Evolutionary conservation across 2,329 filamentous ascomycete species (phyloP), one percentile per base, ranked within the genome.

Genomic region (Pestalotiopsis sp.): DNA sequence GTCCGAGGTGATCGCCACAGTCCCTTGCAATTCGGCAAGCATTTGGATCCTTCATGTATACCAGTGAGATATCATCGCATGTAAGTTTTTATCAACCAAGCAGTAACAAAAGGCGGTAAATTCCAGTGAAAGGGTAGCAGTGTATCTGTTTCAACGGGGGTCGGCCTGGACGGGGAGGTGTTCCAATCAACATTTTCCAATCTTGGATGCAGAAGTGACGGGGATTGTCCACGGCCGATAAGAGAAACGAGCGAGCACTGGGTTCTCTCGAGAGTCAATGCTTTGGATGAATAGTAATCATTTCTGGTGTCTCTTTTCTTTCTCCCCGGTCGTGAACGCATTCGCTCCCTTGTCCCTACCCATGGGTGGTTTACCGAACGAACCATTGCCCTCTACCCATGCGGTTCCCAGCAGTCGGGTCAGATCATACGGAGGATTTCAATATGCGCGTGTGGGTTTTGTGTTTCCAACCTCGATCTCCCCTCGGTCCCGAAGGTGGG

Each of bases 401-500:
- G 45, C 45, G 45, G 45, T 52, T 52, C 45, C 45, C 45, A 52
- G 45, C 45, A 52, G 45, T 52, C 45, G 45, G 45, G 45, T 52
- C 45, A 52, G 14, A 52, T 52, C 45, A 52, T 52, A 52, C 45
- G 45, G 45, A 52, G 45, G 45, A 52, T 52, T 52, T 52, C 45
- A n/a, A 52, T 49, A 49, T 52, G 45, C 11, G 45, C 17, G 45
- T 36, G n/a, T 61, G 25, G 59, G 59, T 20, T 39, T 17, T 39
- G 59, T 61, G 23, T 25, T 13, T 20, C 59, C 62, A 36, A 20
- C 25, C 25, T 38, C 25, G 63, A 20, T 38, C 14, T 39, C n/a
- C 20, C 27, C n/a, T 57, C 63, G 63, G 63, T 57, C 45, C 63
- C 63, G 63, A 31, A 14, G 25, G 14, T 61, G 59, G 59, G 45